Conservation (phyloP, 495 filamentous ascomycete genomes). For the Aspergillus conjunctus region DNA sequence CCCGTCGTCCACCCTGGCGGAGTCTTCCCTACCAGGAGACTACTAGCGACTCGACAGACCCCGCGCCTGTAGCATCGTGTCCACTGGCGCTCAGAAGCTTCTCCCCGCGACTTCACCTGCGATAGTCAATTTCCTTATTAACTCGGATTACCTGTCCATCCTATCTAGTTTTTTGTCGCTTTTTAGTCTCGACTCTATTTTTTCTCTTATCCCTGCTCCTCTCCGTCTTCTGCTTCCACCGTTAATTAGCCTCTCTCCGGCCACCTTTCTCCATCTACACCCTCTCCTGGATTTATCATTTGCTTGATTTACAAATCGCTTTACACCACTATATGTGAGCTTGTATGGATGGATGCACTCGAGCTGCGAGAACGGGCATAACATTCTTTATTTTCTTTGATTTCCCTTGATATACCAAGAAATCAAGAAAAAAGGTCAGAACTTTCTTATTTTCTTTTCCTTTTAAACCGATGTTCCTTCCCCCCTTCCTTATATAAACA, state of each 20-base stretch:
- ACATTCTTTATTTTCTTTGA: background rate
- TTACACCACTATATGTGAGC: slow-evolving; percentile 1
- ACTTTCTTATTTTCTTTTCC: background rate
- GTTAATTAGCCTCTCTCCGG: background rate
- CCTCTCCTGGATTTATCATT: background rate
- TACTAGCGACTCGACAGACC: slow-evolving; percentile 10
- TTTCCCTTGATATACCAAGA: background rate
- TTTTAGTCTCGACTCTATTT: slow-evolving; percentile 9
- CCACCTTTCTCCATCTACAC: background rate
- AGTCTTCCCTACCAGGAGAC: background rate
- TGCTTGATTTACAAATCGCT: slow-evolving; percentile 6
- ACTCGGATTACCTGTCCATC: slow-evolving; percentile 10
- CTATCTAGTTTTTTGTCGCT: slow-evolving; percentile 20
- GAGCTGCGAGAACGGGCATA: background rate
- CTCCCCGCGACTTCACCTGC: slow-evolving; percentile 20
- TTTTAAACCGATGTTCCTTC: background rate
- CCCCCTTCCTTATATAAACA: background rate
- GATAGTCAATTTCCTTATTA: slow-evolving; percentile 11
- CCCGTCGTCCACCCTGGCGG: background rate
- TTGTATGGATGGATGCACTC: slow-evolving; percentile 2
- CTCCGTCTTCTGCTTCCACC: background rate
- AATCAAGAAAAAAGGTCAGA: background rate
- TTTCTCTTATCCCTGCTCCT: slow-evolving; percentile 3
- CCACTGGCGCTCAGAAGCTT: slow-evolving; percentile 19
- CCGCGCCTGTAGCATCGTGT: slow-evolving; percentile 14